Conservation (phyloP, 2,329 filamentous ascomycete genomes). For the Hymenoscyphus scutula region DNA sequence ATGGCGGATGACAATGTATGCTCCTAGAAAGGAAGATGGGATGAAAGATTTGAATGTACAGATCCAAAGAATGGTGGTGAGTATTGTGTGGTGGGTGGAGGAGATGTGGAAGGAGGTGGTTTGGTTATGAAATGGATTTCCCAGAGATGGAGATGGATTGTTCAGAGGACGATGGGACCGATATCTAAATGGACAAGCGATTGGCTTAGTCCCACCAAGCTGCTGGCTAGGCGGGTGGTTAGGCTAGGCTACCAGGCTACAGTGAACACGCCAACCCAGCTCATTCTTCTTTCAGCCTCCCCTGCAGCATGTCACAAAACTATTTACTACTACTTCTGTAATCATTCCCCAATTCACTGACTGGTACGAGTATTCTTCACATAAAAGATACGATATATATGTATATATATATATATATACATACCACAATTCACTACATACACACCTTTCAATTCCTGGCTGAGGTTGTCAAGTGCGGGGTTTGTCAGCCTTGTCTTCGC, state of each 20-base stretch:
- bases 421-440: no score
- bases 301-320: background rate
- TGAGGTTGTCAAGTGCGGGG: slow-evolving; percentile 15
- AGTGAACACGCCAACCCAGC: background rate
- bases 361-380: no score
- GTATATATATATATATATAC: no score
- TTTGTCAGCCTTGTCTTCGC: slow-evolving; percentile 6
- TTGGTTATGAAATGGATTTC: slow-evolving; percentile 1
- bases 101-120: background rate
- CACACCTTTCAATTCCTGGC: background rate
- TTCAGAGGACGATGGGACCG: background rate
- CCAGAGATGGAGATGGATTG: background rate
- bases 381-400: background rate
- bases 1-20: slow-evolving; percentile 36
- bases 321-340: background rate
- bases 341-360: no score
- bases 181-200: background rate
- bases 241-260: background rate
- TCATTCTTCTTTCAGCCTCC: background rate
- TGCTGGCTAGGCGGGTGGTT: background rate
- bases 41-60: background rate
- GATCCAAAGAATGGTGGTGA: background rate
- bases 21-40: background rate
- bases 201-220: background rate
- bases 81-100: background rate